Percentiles rank a stretch among this genome's conserved stretches.
phyloP scores from a whole-genome alignment of 2,329 filamentous ascomycete genomes.

The Fusarium lyarnte region DNA sequence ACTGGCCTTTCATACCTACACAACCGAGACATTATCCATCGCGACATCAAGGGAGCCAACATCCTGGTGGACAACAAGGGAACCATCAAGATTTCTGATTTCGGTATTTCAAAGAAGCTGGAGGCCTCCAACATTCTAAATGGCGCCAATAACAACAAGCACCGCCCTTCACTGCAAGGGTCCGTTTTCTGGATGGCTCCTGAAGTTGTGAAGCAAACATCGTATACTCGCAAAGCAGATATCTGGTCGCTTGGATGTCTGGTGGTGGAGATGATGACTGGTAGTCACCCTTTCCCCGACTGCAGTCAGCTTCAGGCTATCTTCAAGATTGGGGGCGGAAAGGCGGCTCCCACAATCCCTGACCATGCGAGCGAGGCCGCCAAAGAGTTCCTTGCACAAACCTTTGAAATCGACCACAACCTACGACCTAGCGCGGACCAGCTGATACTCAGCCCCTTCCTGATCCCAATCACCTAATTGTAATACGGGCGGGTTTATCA shows the following conservation, averaged over 20 bases:
- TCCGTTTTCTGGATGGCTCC: constrained; percentile 99
- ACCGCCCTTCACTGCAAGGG: constrained; percentile 85
- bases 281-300: constrained; percentile 94
- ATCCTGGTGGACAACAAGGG: constrained; percentile 99
- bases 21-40: constrained; percentile 94
- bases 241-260: constrained; percentile 98
- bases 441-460: constrained; percentile 83
- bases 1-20: constrained; percentile 93
- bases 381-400: constrained; percentile 82
- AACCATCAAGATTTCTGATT: constrained; percentile 98
- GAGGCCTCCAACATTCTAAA: constrained; percentile 87
- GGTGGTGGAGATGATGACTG: constrained; percentile 99
- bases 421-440: constrained; percentile 92
- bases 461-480: constrained; percentile 71
- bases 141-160: constrained; percentile 73
- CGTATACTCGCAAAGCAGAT: constrained; percentile 97
- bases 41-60: constrained; percentile 99
- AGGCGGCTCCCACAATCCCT: constrained; percentile 87
- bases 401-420: constrained; percentile 96
- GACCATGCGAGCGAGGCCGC: constrained; percentile 87
- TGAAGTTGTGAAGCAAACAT: constrained; percentile 97
- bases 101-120: constrained; percentile 97
- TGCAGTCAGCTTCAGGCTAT: constrained; percentile 97
- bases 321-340: constrained; percentile 94
- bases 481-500: neutral